These are phyloP conservation scores for Pythium aquatile DNA, from an alignment of 352 stramenopile species.

Conservation along the genomic window DNA sequence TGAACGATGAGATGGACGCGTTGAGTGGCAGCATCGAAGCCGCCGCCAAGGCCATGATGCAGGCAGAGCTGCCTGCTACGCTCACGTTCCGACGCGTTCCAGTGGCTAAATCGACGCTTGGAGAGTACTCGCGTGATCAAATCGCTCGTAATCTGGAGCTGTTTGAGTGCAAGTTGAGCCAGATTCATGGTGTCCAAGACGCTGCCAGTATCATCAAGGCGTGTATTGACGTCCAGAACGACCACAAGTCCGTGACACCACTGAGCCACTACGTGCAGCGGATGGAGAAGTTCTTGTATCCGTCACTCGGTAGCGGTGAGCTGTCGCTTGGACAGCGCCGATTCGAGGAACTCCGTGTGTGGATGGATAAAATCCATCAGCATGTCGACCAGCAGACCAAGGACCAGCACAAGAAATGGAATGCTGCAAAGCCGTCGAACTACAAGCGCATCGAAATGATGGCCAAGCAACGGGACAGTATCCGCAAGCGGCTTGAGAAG, in stretches of 20 bases:
- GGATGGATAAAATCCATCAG: slow-evolving; percentile 53
- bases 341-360: slow-evolving; percentile 43
- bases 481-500: slow-evolving; percentile 58
- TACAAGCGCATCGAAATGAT: slow-evolving; percentile 72
- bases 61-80: slow-evolving; percentile 40
- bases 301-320: slow-evolving; percentile 18
- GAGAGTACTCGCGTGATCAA: slow-evolving; percentile 56
- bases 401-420: slow-evolving; percentile 49
- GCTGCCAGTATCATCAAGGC: slow-evolving; percentile 53
- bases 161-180: slow-evolving; percentile 37
- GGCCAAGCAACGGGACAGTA: slow-evolving; percentile 49
- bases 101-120: slow-evolving; percentile 43
- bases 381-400: slow-evolving; percentile 45
- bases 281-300: slow-evolving; percentile 48
- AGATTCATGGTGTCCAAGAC: slow-evolving; percentile 35
- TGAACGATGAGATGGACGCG: slow-evolving; percentile 48
- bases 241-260: slow-evolving; percentile 36
- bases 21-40: slow-evolving; percentile 45
- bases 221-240: slow-evolving; percentile 49
- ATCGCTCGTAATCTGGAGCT: slow-evolving; percentile 55
- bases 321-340: slow-evolving; percentile 15
- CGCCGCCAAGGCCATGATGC: slow-evolving; percentile 35
- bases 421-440: slow-evolving; percentile 51
- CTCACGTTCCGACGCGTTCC: slow-evolving; percentile 56
- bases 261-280: slow-evolving; percentile 49